Base-by-base conservation (phyloP, 495 filamentous ascomycete species). In the Penicillium crystallinum region DNA sequence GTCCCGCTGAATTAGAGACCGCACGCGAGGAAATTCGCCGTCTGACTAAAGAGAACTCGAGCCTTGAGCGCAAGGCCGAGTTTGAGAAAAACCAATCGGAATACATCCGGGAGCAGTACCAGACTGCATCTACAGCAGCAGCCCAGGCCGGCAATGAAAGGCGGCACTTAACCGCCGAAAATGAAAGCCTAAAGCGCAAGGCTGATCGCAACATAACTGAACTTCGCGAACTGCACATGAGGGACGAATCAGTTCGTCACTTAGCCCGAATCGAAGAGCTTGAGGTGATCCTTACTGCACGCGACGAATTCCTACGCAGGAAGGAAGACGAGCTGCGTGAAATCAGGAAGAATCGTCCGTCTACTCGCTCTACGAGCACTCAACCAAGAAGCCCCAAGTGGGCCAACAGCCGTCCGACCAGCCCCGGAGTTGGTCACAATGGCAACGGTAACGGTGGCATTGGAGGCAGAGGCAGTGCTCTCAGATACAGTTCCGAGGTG, bases 321-420 rank as follows among this genome's bases (percentile, higher is more conserved):
- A 79, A 84, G 41, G 85, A 89, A 52, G 71, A 79, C 0, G 85
- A 87, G 49, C 68, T 88, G 56, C 68, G 78, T 55, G 74, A 84
- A 54, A 63, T 81, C 50, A 63, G 77, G 71, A 64, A 77, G 45
- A 74, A 74, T 35, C 71, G 74, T 0, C 74, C 74, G 1, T 71
- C 71, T 0, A 77, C 72, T 25, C 72, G 74, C 17, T 70, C 72
- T 8, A 75, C 74, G 7, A 77, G 74, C 46, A 71, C 72, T 14
- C 72, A 75, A 39, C 73, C 74, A 11, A 63, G 74, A 44, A 77
- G 74, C 43, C 74, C 74, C 3, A 77, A 74, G 45, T 69, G 63
- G 61, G 64, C 69, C 4, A 54, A 58, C 19, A 77, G 74, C 50
- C 72, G 74, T 21, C 72, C 72, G n/a, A 68, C 69, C 9, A 77